phyloP scores from a whole-genome alignment of 768 basidiomycete genomes.

The Naematelia aurantialba region DNA sequence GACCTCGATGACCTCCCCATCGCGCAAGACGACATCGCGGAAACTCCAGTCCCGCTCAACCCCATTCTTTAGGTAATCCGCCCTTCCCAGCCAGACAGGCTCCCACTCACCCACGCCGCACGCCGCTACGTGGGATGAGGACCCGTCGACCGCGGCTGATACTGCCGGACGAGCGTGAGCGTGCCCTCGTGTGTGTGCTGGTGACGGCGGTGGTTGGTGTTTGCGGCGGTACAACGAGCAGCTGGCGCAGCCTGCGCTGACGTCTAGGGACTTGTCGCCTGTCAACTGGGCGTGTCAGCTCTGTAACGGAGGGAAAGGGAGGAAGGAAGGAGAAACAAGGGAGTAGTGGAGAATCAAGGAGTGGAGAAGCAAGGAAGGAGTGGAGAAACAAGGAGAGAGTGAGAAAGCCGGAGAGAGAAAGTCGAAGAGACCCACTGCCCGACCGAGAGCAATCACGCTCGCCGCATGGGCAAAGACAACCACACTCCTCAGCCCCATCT shows the following conservation, averaged over 20 bases:
- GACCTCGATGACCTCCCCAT: conserved; percentile 47
- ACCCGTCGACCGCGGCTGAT: neutral
- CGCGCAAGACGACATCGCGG: conserved; percentile 4
- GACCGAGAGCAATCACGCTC: conserved; percentile 49
- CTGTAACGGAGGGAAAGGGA: no score
- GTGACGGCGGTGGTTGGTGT: no score
- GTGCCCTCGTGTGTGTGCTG: neutral
- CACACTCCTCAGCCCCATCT: conserved; percentile 38
- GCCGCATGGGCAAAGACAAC: conserved; percentile 50
- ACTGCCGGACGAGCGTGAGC: neutral
- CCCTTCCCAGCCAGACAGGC: conserved; percentile 42
- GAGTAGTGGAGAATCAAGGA: neutral
- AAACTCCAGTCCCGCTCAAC: conserved; percentile 48
- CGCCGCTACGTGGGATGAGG: conserved; percentile 32
- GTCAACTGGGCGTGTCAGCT: no score
- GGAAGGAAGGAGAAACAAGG: no score
- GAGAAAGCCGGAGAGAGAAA: neutral
- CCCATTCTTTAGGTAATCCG: conserved; percentile 47
- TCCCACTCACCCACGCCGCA: conserved; percentile 49
- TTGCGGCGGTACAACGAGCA: conserved; percentile 42
- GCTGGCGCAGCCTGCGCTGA: conserved; percentile 45
- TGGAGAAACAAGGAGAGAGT: no score
- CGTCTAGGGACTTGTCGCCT: conserved; percentile 37
- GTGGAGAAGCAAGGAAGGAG: neutral
- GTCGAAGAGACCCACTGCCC: conserved; percentile 27